Conservation (phyloP, 805 yeast genomes). For the Starmera dryadoides region DNA sequence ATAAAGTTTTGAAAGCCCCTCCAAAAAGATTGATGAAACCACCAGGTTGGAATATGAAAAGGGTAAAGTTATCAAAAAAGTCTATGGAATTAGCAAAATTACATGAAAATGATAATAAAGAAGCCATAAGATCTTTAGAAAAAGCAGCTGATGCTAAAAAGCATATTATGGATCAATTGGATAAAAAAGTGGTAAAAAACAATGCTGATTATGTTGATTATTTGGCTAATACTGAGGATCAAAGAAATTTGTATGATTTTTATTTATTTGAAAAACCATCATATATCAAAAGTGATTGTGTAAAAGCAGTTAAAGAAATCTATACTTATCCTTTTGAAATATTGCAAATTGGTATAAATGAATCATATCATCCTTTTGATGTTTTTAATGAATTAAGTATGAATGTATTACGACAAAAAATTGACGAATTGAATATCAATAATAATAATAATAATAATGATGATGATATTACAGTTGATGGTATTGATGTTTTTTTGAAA, state of each 20-base stretch:
- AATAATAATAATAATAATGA: neutral
- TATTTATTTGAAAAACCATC: constrained; percentile 3
- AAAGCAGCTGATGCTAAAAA: neutral
- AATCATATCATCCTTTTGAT: constrained; percentile 1
- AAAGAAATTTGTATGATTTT: constrained; percentile 5
- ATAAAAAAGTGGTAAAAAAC: constrained; percentile 3
- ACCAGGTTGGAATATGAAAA: neutral
- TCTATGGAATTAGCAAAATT: constrained; percentile 1
- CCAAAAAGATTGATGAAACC: constrained; percentile 1
- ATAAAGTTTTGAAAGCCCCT: constrained; percentile 3
- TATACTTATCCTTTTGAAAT: neutral
- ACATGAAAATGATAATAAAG: constrained; percentile 3
- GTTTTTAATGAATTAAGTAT: constrained; percentile 5
- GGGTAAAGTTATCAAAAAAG: neutral
- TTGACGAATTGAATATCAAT: no score
- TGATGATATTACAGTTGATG: neutral
- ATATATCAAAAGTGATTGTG: neutral
- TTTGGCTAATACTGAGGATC: neutral
- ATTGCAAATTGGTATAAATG: neutral
- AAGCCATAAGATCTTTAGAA: constrained; percentile 1
- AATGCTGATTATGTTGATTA: constrained; percentile 3
- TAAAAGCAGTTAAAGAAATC: constrained; percentile 1
- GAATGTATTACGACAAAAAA: neutral
- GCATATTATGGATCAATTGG: neutral
- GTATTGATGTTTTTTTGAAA: constrained; percentile 1